A percentile compares a stretch with the other conserved stretches of the same genome.
phyloP scores from a whole-genome alignment of 2,329 filamentous ascomycete genomes.

The Fusarium sp. region DNA sequence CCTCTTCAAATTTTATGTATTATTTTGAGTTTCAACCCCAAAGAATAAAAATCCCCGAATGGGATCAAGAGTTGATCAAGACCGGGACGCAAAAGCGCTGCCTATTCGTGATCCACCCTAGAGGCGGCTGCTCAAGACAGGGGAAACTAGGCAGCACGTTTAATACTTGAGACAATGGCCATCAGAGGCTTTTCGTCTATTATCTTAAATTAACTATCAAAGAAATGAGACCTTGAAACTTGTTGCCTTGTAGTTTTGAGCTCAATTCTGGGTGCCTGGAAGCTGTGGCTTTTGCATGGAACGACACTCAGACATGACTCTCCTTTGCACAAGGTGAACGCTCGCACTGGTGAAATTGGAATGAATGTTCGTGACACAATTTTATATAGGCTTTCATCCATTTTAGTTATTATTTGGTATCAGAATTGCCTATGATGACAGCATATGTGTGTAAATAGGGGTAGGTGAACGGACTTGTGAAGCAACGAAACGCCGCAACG shows the following conservation, averaged over 20 bases:
- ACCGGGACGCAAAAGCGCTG: background rate
- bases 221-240: background rate
- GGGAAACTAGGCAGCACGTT: slow-evolving; percentile 17
- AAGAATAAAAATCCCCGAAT: background rate
- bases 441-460: too few relatives aligned
- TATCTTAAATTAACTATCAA: rapidly evolving
- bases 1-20: background rate
- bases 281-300: background rate
- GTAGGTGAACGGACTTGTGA: background rate
- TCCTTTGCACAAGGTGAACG: background rate
- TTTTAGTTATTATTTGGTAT: background rate
- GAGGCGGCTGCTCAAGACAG: background rate
- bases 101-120: background rate
- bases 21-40: background rate
- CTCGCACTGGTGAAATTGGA: background rate
- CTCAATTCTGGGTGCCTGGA: background rate
- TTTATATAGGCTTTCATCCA: background rate
- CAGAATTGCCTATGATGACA: background rate
- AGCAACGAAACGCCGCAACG: background rate
- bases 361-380: background rate
- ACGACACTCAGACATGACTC: background rate
- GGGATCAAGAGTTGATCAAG: too few relatives aligned
- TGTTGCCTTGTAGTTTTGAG: background rate
- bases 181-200: background rate
- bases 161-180: background rate